Base-by-base conservation (phyloP, 1,139 yeast genomes). In the Yamadazyma atmosphaerica region DNA sequence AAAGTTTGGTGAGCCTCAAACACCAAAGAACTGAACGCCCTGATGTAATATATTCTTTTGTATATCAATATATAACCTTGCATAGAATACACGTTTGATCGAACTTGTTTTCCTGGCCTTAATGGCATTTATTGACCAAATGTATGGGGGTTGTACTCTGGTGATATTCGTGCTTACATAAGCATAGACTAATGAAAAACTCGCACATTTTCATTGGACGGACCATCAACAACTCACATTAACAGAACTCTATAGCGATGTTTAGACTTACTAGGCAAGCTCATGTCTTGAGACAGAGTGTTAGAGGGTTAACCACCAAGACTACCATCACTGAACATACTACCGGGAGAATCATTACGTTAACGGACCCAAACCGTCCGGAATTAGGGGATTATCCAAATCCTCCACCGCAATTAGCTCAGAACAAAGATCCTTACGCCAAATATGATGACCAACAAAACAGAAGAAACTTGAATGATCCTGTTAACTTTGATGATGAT, bases 401-500 rank as follows among this genome's bases (percentile, higher is more conserved):
- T 48, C 66, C 67, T 18, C 42, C 41, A 36, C 71, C 70, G 36
- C 72, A 71, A 44, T 78, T 79, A 55, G 83, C 85, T 44, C 83
- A 74, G 59, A 61, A 68, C 52, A 81, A 83, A 61, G 83, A 79
- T 58, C 95, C 94, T 35, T 79, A 83, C 56, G 72, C 64, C 44
- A 81, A 78, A 56, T 87, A 83, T 63, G 95, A 86, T 58, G 94
- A 86, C 60, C 87, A 72, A 54, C 95, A 86, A 64, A 79, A 81
- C 60, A 79, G 92, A 68, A 81, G 95, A 66, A 86, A 86, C 69
- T 67, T 77, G 49, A 77, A 79, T 47, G 92, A 87, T 48, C 87
- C 89, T 32, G 62, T 85, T 45, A 78, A 81, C 55, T 79, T 80
- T 39, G 78, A 82, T 50, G 86, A 82, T 50, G 96, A 87, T 56